Evolutionary conservation across 192 early-diverging fungal genomes (phyloP), one percentile per base, ranked within the genome.

Genomic region (Backusella morwellensis): DNA sequence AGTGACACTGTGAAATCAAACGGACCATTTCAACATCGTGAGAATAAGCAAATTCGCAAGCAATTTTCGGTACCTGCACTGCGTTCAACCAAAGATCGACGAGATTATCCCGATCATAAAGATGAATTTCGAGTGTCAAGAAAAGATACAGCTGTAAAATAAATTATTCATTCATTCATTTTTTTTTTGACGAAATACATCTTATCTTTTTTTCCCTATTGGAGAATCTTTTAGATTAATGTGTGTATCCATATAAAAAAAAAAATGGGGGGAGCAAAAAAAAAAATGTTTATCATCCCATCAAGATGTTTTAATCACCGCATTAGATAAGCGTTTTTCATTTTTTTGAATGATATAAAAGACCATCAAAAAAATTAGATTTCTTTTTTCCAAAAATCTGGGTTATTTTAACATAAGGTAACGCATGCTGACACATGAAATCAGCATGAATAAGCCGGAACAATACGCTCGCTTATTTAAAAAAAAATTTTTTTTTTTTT

Each of bases 351-450:
- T 63, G 21, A 63, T 63, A 63, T 63, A 63, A 63, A 63, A 63
- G 56, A 63, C 56, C 56, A 29, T 63, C 56, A 63, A 63, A 63
- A 50, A 63, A 63, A 12, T 29, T 4, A 6, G 14, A 29, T 63
- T 63, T 29, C 26, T 63, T 63, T 63, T 63, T 63, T 63, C 56
- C 56, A 63, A 63, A 63, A 63, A 63, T 63, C 56, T 63, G 56
- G 56, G 56, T 63, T 63, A 63, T 63, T 63, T 63, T 63, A 63
- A 63, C 56, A 63, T 23, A 63, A 63, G 56, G 56, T 63, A 63
- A 63, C 56, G 56, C 40, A 56, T 77, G 44, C 34, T 77, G 34
- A 42, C 68, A 68, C 21, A 77, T 70, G 68, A 77, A 70, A 77
- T 68, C 66, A 70, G 56, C 70, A 72, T 72, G 70, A 72, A 44